Evolutionary conservation across 2,329 filamentous ascomycete genomes (phyloP).

Genomic region (Paraphaeosphaeria minitans): DNA sequence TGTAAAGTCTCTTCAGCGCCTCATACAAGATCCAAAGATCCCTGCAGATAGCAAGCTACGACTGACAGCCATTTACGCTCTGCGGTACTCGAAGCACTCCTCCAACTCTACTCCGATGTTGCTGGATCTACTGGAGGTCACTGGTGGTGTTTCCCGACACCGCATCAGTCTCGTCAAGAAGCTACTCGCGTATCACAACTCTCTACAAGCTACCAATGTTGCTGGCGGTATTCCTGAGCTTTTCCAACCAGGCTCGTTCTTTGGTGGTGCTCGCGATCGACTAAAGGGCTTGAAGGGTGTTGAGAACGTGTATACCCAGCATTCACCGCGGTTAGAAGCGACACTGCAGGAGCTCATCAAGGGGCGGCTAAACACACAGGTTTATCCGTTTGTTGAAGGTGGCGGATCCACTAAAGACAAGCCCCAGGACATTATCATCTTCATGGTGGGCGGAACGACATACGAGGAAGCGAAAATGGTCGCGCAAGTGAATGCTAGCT

Average conservation of each 20-base stretch:
- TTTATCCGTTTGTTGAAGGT: slow-evolving; percentile 93
- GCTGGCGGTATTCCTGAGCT: slow-evolving; percentile 86
- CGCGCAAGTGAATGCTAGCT: slow-evolving; percentile 89
- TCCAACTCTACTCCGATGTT: slow-evolving; percentile 84
- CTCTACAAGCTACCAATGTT: slow-evolving; percentile 74
- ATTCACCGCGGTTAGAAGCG: slow-evolving; percentile 83
- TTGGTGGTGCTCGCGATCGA: slow-evolving; percentile 82
- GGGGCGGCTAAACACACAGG: slow-evolving; percentile 80
- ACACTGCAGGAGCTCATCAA: slow-evolving; percentile 94
- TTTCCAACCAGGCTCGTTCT: slow-evolving; percentile 86
- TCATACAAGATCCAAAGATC: slow-evolving; percentile 81
- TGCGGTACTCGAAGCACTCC: slow-evolving; percentile 87
- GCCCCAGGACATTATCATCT: slow-evolving; percentile 93
- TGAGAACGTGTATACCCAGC: slow-evolving; percentile 98
- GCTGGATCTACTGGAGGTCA: slow-evolving; percentile 81
- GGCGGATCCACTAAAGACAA: slow-evolving; percentile 88
- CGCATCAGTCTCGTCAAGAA: slow-evolving; percentile 81
- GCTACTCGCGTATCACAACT: slow-evolving; percentile 82
- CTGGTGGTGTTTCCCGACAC: slow-evolving; percentile 77
- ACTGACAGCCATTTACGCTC: slow-evolving; percentile 89
- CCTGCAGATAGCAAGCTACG: slow-evolving; percentile 83
- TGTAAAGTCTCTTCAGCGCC: slow-evolving; percentile 86
- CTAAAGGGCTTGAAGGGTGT: slow-evolving; percentile 97
- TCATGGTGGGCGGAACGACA: slow-evolving; percentile 90
- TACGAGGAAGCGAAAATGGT: slow-evolving; percentile 98